A percentile compares a stretch with the other conserved stretches of the same genome.
Evolutionary conservation across 306 rosid species (phyloP).

Genomic region (apple (Malus domestica)): ASM211411v1 NC_041790.1:844001-844500

Average conservation of each 20-base stretch:
- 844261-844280: slow-evolving; percentile 36
- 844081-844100: too few species aligned
- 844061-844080: too few species aligned
- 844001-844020: neutral
- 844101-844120: too few species aligned
- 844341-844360: slow-evolving; percentile 48
- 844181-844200: slow-evolving; percentile 11
- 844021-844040: too few species aligned
- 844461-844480: slow-evolving; percentile 65
- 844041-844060: too few species aligned
- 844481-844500: slow-evolving; percentile 88
- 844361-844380: slow-evolving; percentile 68
- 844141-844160: neutral
- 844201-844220: slow-evolving; percentile 6
- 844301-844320: slow-evolving; percentile 13
- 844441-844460: slow-evolving; percentile 64
- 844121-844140: too few species aligned
- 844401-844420: slow-evolving; percentile 42
- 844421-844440: slow-evolving; percentile 79
- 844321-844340: slow-evolving; percentile 55
- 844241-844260: slow-evolving; percentile 14
- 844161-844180: neutral
- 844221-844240: slow-evolving; percentile 6
- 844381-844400: slow-evolving; percentile 54
- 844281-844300: slow-evolving; percentile 32